Base-by-base conservation (phyloP, 202 grass and related monocot genomes). In the Zoysia matrella region DNA sequence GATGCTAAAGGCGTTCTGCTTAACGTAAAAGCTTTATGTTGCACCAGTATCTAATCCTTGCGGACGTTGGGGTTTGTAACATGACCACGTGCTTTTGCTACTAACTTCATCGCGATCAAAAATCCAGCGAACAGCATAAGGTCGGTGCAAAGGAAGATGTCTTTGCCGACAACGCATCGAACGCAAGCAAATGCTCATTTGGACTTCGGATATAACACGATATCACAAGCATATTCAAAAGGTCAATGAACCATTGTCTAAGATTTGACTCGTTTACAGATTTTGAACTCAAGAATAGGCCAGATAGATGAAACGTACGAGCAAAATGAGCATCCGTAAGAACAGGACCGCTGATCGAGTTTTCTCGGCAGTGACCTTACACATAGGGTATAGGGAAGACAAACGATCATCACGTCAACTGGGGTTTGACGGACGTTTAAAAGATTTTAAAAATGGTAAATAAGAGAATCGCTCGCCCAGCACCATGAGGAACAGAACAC, bases 231-330 rank as follows among this genome's bases (percentile, higher is more conserved):
- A 18, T 44, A 54, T 65, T 48, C 67, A 13, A 3, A 44, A 68
- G 80, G 46, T 83, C 40, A 71, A 61, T 61, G 53, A 6, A n/a
- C 49, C 11, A 15, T 60, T 60, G 63, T 53, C 46, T 69, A 40
- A 41, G 47, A 54, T 62, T 74, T 51, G 41, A 47, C 47, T 5
- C 1, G n/a, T 18, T 55, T 78, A 8, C 30, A 45, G 49, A 16
- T 16, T 43, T 4, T 50, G 41, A 30, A 49, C 4, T 4, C 2
- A 14, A 30, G 22, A 30, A 30, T 30, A 30, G 22, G 22, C 22
- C 22, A 30, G 22, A 0, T 30, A 30, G 22, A 30, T 30, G 22
- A 30, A 30, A 30, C 22, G 22, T 30, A 30, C 0, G 22, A 30
- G 22, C 22, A 30, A 30, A 30, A 30, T 30, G 22, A 30, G 22